Conservation (phyloP, 805 yeast genomes). For the Blastobotrys attinorum region DNA sequence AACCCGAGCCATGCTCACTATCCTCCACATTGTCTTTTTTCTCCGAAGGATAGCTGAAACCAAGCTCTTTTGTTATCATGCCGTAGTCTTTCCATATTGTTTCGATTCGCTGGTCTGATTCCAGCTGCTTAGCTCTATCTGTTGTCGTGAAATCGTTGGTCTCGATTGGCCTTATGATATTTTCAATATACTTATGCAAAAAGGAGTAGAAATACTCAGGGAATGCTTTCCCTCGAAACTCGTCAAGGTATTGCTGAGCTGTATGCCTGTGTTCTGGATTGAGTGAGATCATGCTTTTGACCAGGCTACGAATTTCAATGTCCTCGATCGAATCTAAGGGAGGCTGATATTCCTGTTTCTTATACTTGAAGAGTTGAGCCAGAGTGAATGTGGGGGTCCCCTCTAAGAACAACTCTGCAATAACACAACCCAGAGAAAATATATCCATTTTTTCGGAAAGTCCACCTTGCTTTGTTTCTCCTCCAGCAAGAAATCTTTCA, state of each 20-base stretch:
- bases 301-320: slow-evolving; percentile 42
- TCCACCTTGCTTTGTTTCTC: slow-evolving; percentile 20
- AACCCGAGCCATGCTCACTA: neutral
- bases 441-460: slow-evolving; percentile 69
- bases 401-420: slow-evolving; percentile 81
- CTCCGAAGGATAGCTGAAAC: slow-evolving; percentile 3
- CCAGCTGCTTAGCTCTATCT: slow-evolving; percentile 25
- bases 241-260: slow-evolving; percentile 45
- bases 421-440: slow-evolving; percentile 53
- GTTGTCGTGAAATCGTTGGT: slow-evolving; percentile 17
- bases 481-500: slow-evolving; percentile 55
- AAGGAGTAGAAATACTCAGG: slow-evolving; percentile 62
- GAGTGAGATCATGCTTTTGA: slow-evolving; percentile 53
- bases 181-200: slow-evolving; percentile 57
- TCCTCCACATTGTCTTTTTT: neutral
- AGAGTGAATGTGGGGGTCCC: slow-evolving; percentile 82
- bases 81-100: slow-evolving; percentile 54
- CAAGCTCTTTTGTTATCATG: slow-evolving; percentile 30
- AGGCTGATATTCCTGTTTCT: slow-evolving; percentile 59
- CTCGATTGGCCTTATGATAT: slow-evolving; percentile 26
- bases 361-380: slow-evolving; percentile 79
- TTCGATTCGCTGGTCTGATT: slow-evolving; percentile 50
- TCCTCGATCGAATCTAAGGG: slow-evolving; percentile 51
- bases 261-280: slow-evolving; percentile 54
- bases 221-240: slow-evolving; percentile 45